Conservation (phyloP, 1,284 basidiomycete genomes). For the Ceratobasidium sp. region DNA sequence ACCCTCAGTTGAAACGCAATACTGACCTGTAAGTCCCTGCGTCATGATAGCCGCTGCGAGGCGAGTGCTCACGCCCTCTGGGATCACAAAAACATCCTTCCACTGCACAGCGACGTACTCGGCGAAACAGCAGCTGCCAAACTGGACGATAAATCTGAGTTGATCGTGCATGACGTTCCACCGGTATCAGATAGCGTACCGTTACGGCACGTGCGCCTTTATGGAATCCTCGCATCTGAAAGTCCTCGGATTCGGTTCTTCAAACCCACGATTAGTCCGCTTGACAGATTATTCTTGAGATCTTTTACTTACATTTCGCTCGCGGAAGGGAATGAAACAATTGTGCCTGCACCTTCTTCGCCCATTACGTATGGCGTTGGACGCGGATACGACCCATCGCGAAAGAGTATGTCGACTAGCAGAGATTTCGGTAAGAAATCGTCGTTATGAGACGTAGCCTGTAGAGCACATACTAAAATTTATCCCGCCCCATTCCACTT, state of each 20-base stretch:
- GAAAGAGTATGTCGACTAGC: slow-evolving; percentile 77
- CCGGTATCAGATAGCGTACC: slow-evolving; percentile 57
- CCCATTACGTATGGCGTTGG: slow-evolving; percentile 77
- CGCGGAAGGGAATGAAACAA: slow-evolving; percentile 73
- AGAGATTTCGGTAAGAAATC: neutral
- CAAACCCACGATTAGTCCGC: neutral
- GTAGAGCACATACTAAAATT: slow-evolving; percentile 69
- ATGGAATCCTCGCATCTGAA: slow-evolving; percentile 48
- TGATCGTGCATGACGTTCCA: slow-evolving; percentile 27
- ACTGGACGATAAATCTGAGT: slow-evolving; percentile 54
- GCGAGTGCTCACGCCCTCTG: slow-evolving; percentile 67
- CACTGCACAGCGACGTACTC: slow-evolving; percentile 54
- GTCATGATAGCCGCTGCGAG: slow-evolving; percentile 75
- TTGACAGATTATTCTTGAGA: neutral
- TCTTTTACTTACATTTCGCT: slow-evolving; percentile 29
- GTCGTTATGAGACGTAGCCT: neutral
- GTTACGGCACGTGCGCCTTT: slow-evolving; percentile 60
- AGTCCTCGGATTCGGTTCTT: slow-evolving; percentile 44
- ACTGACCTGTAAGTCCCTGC: slow-evolving; percentile 76
- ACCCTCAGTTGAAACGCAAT: neutral
- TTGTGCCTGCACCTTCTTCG: slow-evolving; percentile 79
- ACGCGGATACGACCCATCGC: slow-evolving; percentile 55
- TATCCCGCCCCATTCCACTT: slow-evolving; percentile 79
- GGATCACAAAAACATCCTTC: slow-evolving; percentile 68
- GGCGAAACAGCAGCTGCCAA: slow-evolving; percentile 65